Evolutionary conservation across 208 protist genomes (phyloP), one percentile per base, ranked within the genome.

Genomic region (Crithidia sp.): DNA sequence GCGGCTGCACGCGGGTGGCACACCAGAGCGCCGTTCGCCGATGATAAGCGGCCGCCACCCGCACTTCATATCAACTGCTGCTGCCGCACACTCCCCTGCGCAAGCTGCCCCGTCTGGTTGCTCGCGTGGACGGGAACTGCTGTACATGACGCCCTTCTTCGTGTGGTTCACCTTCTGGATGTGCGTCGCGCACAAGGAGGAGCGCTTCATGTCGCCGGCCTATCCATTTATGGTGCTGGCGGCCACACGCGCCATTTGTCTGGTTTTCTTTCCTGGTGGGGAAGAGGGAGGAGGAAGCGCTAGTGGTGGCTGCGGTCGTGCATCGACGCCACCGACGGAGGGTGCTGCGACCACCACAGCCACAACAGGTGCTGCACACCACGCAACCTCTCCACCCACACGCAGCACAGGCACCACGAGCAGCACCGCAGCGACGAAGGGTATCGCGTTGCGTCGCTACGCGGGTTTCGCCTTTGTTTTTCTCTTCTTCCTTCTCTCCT

Each of bases 111-210:
- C 47, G n/a, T 14, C 16, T n/a, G 65, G 65, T 28, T 59, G 39
- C 59, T 83, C 82, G 19, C 72, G 77, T 10, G 63, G 66, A 4
- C 79, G 87, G 37, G 65, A 76, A 62, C 70, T 94, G 45, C 69
- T 88, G n/a, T 90, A 87, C 74, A 76, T 95, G 9, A 74, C 77
- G 9, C 90, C 95, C 13, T 96, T 96, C 54, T 96, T 90, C 59
- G 37, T 98, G 14, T 98, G 95, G 95, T 82, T 98, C 52, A 49
- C 19, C 14, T 95, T 98, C 52, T 97, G 97, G 90, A 74, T 90
- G 5, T 66, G 66, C 28, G 70, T 98, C 47, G 81, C 95, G n/a
- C 96, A 98, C 84, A 99, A 99, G 79, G 97, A 98, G 64, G 96
- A 98, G 79, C 88, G 94, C 41, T 99, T 99, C 76, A 84, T 99